Conservation (phyloP, 2,329 filamentous ascomycete genomes). For the Aspergillus eucalypticola region DNA sequence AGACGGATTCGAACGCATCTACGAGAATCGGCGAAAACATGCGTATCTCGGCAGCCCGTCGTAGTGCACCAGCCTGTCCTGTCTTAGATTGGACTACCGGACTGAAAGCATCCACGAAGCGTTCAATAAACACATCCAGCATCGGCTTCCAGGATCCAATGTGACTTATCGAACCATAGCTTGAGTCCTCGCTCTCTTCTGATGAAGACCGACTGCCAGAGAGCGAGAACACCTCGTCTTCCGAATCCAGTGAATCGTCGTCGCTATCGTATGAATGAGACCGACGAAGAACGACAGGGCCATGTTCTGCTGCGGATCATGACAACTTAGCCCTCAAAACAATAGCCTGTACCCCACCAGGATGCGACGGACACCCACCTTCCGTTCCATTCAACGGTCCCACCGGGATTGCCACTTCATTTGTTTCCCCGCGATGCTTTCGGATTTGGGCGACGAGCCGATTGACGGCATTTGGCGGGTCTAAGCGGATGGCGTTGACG, state of each 20-base stretch:
- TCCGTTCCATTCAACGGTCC: constrained; percentile 29
- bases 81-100: constrained; percentile 38
- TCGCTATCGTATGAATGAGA: constrained; percentile 7
- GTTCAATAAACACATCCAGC: constrained; percentile 40
- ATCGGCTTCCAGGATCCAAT: constrained; percentile 27
- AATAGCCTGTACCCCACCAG: background rate
- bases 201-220: constrained; percentile 20
- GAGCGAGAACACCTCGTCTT: constrained; percentile 6
- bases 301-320: background rate
- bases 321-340: background rate
- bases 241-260: constrained; percentile 18
- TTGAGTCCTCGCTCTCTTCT: constrained; percentile 26
- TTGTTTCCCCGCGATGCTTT: constrained; percentile 20
- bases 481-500: constrained; percentile 38
- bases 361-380: constrained; percentile 19
- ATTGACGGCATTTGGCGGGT: constrained; percentile 33
- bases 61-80: constrained; percentile 38
- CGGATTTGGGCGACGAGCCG: constrained; percentile 35
- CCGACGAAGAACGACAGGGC: background rate
- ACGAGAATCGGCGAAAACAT: constrained; percentile 43
- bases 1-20: constrained; percentile 41
- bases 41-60: constrained; percentile 40
- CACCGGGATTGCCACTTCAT: constrained; percentile 18
- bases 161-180: constrained; percentile 23
- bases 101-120: constrained; percentile 44